These are phyloP conservation scores for Aureobasidium musti DNA, from an alignment of 2,329 filamentous ascomycete species.

Conservation along the genomic window DNA sequence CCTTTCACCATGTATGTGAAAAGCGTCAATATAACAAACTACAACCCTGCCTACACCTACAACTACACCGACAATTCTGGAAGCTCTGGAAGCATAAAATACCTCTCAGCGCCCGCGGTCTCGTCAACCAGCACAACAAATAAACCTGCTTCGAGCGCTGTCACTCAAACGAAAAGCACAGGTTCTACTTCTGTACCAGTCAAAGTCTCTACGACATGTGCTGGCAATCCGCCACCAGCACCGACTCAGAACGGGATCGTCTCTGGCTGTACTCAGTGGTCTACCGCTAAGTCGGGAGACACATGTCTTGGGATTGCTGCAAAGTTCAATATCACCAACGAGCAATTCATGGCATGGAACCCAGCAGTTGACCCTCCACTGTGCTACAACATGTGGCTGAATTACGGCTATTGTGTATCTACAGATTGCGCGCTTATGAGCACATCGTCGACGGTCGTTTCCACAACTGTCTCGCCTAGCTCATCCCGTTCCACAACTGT, in stretches of 20 bases:
- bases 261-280: slow-evolving; percentile 35
- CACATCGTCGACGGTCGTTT: background rate
- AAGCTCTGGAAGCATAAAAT: slow-evolving; percentile 59
- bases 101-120: background rate
- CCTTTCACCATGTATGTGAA: slow-evolving; percentile 44
- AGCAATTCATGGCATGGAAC: slow-evolving; percentile 36
- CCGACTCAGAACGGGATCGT: slow-evolving; percentile 35
- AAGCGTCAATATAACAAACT: slow-evolving; percentile 41
- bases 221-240: slow-evolving; percentile 32
- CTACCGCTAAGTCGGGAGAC: slow-evolving; percentile 35
- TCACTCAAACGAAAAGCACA: background rate
- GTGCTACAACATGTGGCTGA: slow-evolving; percentile 34
- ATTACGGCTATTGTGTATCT: slow-evolving; percentile 36
- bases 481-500: slow-evolving; percentile 21
- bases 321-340: slow-evolving; percentile 31
- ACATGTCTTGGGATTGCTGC: slow-evolving; percentile 34
- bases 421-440: slow-evolving; percentile 29
- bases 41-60: slow-evolving; percentile 59
- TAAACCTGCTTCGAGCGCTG: slow-evolving; percentile 7
- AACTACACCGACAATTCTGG: slow-evolving; percentile 46
- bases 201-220: slow-evolving; percentile 19
- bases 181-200: background rate
- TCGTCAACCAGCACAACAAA: slow-evolving; percentile 6
- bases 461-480: slow-evolving; percentile 6
- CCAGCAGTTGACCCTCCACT: slow-evolving; percentile 34